A percentile compares a stretch with the other conserved stretches of the same genome.
These are phyloP conservation scores for Fusarium camptoceras DNA, from an alignment of 2,329 filamentous ascomycete genomes.

Conservation along the genomic window DNA sequence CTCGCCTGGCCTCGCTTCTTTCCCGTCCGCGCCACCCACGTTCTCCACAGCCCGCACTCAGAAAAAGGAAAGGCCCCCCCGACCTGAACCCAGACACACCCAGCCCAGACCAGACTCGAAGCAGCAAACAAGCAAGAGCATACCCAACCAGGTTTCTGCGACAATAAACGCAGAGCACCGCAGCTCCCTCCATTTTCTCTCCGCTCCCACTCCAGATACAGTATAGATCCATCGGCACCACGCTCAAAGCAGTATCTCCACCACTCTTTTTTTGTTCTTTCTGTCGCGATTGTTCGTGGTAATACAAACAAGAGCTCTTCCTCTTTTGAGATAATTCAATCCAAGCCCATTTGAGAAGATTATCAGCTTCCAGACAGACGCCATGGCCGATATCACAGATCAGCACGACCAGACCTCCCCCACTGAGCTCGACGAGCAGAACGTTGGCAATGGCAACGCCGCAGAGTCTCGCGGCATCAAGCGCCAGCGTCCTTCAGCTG, in stretches of 20 bases:
- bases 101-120: constrained; percentile 53
- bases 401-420: constrained; percentile 82
- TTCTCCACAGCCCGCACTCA: constrained; percentile 44
- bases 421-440: constrained; percentile 79
- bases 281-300: constrained; percentile 51
- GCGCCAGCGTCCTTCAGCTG: constrained; percentile 82
- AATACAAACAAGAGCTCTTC: constrained; percentile 50
- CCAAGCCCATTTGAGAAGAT: constrained; percentile 41
- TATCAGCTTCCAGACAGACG: constrained; percentile 31
- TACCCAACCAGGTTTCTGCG: constrained; percentile 67
- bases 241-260: constrained; percentile 74
- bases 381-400: constrained; percentile 83
- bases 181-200: constrained; percentile 57
- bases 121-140: constrained; percentile 50
- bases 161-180: constrained; percentile 60
- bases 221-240: constrained; percentile 74
- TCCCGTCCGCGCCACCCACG: constrained; percentile 49
- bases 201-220: constrained; percentile 70
- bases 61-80: constrained; percentile 43
- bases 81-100: constrained; percentile 42
- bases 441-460: constrained; percentile 78
- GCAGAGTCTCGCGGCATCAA: constrained; percentile 87
- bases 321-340: constrained; percentile 42
- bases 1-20: constrained; percentile 56
- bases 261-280: constrained; percentile 64